Evolutionary conservation across 257 asterid species (phyloP).

Genomic region (Orobanche coerulescens): DNA sequence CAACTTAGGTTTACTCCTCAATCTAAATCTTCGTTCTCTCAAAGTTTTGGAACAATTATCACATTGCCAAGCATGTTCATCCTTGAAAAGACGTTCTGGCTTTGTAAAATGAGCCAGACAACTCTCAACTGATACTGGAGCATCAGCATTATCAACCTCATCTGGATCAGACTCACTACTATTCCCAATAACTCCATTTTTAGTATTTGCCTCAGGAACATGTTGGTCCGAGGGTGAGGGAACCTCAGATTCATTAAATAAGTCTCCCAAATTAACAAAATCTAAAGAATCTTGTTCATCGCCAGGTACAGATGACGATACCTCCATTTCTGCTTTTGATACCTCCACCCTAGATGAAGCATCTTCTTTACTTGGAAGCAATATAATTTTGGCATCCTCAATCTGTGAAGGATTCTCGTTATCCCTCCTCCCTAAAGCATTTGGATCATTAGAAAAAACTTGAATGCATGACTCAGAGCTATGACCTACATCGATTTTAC

Average conservation of each 20-base stretch:
- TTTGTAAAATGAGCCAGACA: slow-evolving; percentile 69
- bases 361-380: slow-evolving; percentile 50
- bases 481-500: slow-evolving; percentile 26
- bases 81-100: slow-evolving; percentile 73
- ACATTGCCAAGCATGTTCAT: slow-evolving; percentile 91
- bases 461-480: slow-evolving; percentile 32
- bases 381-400: slow-evolving; percentile 38
- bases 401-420: slow-evolving; percentile 35
- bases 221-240: slow-evolving; percentile 25
- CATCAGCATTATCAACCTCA: slow-evolving; percentile 74
- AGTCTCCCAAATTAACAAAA: slow-evolving; percentile 66
- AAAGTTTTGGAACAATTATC: slow-evolving; percentile 76
- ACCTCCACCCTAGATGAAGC: slow-evolving; percentile 28
- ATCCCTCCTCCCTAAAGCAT: slow-evolving; percentile 33
- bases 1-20: slow-evolving; percentile 29
- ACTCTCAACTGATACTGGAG: slow-evolving; percentile 81
- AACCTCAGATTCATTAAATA: slow-evolving; percentile 76
- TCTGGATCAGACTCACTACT: slow-evolving; percentile 81
- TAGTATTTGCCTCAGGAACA: slow-evolving; percentile 26
- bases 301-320: slow-evolving; percentile 27
- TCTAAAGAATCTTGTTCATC: slow-evolving; percentile 39
- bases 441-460: slow-evolving; percentile 26
- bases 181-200: slow-evolving; percentile 37
- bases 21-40: slow-evolving; percentile 34
- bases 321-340: slow-evolving; percentile 28